Evolutionary conservation across 2,329 filamentous ascomycete genomes (phyloP).

Genomic region (Alternaria gaisen): DNA sequence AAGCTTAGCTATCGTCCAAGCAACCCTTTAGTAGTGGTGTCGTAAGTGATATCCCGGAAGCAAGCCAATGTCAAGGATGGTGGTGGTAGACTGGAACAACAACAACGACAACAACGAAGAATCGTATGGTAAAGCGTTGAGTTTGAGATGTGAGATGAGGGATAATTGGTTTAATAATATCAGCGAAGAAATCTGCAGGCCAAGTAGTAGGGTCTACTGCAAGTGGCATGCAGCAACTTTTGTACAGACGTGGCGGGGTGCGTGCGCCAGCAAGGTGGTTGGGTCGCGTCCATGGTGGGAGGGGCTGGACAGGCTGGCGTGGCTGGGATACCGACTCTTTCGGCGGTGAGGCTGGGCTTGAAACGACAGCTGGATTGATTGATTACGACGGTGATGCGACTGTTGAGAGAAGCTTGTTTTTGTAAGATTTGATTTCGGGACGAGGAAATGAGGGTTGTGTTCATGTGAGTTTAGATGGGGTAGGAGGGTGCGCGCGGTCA

Average conservation of each 20-base stretch:
- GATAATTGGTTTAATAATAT: slow-evolving; percentile 1
- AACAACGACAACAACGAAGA: not conserved
- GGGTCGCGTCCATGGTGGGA: slow-evolving; percentile 25
- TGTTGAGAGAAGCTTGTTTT: slow-evolving; percentile 1
- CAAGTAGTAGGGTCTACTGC: slow-evolving; percentile 11
- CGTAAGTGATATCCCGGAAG: not conserved
- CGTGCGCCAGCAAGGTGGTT: slow-evolving; percentile 34
- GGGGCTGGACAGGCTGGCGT: slow-evolving; percentile 15
- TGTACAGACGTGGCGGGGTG: slow-evolving; percentile 39
- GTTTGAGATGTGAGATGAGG: not conserved
- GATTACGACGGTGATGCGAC: slow-evolving; percentile 6
- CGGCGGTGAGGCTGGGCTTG: slow-evolving; percentile 24
- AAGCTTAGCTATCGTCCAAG: slow-evolving; percentile 15
- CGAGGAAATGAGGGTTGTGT: not conserved
- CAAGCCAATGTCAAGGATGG: slow-evolving; percentile 3
- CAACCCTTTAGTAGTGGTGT: slow-evolving; percentile 14
- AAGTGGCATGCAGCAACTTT: slow-evolving; percentile 38
- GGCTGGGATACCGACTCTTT: slow-evolving; percentile 16
- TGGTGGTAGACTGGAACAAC: not conserved
- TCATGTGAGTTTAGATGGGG: not conserved
- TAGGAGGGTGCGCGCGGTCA: slow-evolving; percentile 16
- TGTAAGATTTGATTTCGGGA: not conserved
- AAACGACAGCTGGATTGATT: slow-evolving; percentile 13
- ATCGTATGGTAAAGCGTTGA: not conserved
- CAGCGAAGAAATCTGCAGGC: slow-evolving; percentile 25